A percentile compares a stretch with the other conserved stretches of the same genome.
These are phyloP conservation scores for Penicilliopsis zonata DNA, from an alignment of 495 filamentous ascomycete genomes.

Conservation along the genomic window DNA sequence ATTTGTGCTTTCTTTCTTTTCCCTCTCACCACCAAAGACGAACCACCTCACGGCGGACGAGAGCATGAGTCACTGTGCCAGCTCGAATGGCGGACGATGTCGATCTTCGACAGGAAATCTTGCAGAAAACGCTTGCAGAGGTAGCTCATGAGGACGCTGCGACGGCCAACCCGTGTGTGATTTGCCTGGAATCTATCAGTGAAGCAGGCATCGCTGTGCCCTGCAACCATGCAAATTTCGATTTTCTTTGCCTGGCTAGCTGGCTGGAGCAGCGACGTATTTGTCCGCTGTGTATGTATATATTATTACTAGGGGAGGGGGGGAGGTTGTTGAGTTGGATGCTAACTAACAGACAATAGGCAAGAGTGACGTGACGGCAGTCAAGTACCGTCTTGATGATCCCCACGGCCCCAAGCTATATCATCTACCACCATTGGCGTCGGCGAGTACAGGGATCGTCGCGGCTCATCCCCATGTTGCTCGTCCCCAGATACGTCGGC, in stretches of 20 bases:
- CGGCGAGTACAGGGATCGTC: constrained; percentile 2
- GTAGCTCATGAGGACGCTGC: constrained; percentile 24
- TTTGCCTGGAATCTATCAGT: constrained; percentile 63
- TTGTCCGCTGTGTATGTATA: constrained; percentile 60
- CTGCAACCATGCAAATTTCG: constrained; percentile 71
- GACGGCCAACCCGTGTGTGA: constrained; percentile 32
- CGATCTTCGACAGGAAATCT: constrained; percentile 28
- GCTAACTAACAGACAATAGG: constrained; percentile 18
- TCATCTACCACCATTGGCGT: constrained; percentile 22
- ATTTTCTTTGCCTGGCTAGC: constrained; percentile 72
- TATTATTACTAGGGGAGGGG: too few relatives aligned
- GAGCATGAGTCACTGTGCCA: too few relatives aligned
- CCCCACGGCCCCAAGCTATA: constrained; percentile 43
- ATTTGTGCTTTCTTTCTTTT: too few relatives aligned
- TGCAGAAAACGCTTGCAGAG: constrained; percentile 32
- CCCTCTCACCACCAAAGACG: too few relatives aligned
- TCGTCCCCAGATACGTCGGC: constrained; percentile 5
- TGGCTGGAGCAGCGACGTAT: constrained; percentile 64
- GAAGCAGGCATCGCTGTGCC: constrained; percentile 59
- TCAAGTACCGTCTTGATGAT: constrained; percentile 50
- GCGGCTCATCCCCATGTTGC: not conserved
- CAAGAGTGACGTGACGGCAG: constrained; percentile 53
- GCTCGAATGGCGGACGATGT: constrained; percentile 28
- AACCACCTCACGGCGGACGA: too few relatives aligned
- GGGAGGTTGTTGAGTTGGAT: too few relatives aligned